These are phyloP conservation scores for Verticillium dahliae DNA, from an alignment of 2,329 filamentous ascomycete genomes.

Conservation along the genomic window DNA sequence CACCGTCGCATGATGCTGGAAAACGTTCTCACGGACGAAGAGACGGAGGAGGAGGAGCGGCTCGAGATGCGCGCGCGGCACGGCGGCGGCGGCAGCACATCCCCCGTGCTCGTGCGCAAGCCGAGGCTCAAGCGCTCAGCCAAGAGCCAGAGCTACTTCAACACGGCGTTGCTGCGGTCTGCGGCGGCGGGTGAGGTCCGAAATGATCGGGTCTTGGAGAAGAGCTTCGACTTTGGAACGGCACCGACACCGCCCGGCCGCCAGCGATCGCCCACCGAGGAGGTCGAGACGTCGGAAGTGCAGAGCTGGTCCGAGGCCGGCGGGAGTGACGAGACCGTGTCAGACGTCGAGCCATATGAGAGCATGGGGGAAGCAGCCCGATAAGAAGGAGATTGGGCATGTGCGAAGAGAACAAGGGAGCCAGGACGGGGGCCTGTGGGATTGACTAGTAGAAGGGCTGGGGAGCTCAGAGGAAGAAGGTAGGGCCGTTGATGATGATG, in stretches of 20 bases:
- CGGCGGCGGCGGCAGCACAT: conserved; percentile 16
- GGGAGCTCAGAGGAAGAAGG: neutral
- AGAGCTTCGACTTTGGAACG: conserved; percentile 1
- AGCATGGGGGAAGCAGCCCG: neutral
- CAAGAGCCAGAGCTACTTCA: conserved; percentile 28
- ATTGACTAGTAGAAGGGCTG: conserved; percentile 13
- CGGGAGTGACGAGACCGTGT: conserved; percentile 10
- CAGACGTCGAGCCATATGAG: conserved; percentile 10
- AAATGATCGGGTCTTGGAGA: conserved; percentile 4
- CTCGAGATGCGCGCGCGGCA: conserved; percentile 32
- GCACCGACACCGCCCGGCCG: conserved; percentile 2
- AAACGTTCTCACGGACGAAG: conserved; percentile 33
- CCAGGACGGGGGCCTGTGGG: conserved; percentile 8
- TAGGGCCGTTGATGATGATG: conserved; percentile 4
- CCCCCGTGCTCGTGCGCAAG: conserved; percentile 23
- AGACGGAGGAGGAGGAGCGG: conserved; percentile 36
- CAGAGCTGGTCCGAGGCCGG: conserved; percentile 11
- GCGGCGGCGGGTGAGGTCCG: neutral
- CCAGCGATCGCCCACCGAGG: conserved; percentile 8
- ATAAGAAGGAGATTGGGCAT: neutral
- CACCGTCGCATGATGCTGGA: conserved; percentile 29
- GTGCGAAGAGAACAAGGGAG: neutral
- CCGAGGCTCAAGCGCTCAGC: conserved; percentile 34
- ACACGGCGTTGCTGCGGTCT: conserved; percentile 6
- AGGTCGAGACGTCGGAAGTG: conserved; percentile 10